Conservation (phyloP, 106 monocot genomes). For the Platanthera zijinensis region DNA sequence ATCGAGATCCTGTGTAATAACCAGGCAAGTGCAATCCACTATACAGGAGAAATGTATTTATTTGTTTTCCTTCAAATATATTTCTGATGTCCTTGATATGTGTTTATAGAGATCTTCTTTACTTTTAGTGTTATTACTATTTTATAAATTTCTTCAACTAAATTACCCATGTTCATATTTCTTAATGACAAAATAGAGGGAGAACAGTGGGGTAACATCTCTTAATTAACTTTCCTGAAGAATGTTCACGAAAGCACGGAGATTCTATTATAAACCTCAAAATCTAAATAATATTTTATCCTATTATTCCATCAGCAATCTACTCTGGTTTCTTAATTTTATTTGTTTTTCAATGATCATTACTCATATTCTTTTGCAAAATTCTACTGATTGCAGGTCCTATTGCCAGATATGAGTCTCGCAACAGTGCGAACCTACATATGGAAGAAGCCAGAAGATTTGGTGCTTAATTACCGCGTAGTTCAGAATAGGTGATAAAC, state of each 20-base stretch:
- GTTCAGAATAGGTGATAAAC: slow-evolving; percentile 34
- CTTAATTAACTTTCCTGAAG: no score
- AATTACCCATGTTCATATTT: no score
- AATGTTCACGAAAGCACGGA: no score
- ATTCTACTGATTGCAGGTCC: slow-evolving; percentile 35
- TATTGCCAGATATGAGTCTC: slow-evolving; percentile 83
- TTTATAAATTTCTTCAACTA: no score
- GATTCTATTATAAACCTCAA: no score
- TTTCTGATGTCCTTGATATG: not conserved
- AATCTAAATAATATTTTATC: not conserved
- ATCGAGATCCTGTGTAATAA: slow-evolving; percentile 70
- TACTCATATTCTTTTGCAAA: not conserved
- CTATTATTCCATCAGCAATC: not conserved
- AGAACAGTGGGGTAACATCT: no score
- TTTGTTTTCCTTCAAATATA: not conserved
- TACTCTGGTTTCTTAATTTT: not conserved
- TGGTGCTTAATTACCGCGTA: slow-evolving; percentile 77
- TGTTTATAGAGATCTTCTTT: not conserved
- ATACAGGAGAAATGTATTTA: not conserved
- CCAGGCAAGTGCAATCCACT: slow-evolving; percentile 35
- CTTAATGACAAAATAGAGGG: no score
- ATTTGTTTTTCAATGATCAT: not conserved
- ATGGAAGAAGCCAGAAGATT: slow-evolving; percentile 97
- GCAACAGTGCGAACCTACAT: slow-evolving; percentile 83
- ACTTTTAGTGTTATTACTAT: no score